Conservation (phyloP, 768 basidiomycete genomes). For the Paxillus ammoniavirescens region DNA sequence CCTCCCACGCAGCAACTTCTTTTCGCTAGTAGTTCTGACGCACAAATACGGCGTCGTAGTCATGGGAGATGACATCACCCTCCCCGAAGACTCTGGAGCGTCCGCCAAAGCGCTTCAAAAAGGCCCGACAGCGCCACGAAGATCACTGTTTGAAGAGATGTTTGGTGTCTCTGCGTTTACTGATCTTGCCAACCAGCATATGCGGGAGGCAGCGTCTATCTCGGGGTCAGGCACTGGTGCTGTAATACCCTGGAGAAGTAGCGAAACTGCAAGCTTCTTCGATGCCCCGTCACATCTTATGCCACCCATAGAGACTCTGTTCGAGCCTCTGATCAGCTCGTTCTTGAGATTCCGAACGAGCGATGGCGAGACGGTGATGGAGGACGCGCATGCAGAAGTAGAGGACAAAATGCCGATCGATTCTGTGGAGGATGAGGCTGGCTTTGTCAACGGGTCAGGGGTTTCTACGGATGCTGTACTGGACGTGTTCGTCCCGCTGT, state of each 20-base stretch:
- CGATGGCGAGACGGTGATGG: constrained; percentile 15
- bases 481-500: constrained; percentile 57
- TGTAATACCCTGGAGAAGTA: constrained; percentile 37
- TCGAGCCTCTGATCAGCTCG: constrained; percentile 57
- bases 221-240: constrained; percentile 13
- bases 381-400: constrained; percentile 29
- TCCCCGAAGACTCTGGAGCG: constrained; percentile 42
- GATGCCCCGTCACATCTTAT: constrained; percentile 72
- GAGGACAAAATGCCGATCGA: constrained; percentile 48
- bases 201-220: constrained; percentile 10
- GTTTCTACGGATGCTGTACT: constrained; percentile 56
- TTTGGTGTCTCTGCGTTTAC: constrained; percentile 78
- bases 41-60: constrained; percentile 61
- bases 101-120: constrained; percentile 38
- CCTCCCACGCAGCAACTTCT: constrained; percentile 33
- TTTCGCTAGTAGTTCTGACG: constrained; percentile 71
- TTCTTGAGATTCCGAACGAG: constrained; percentile 38
- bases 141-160: constrained; percentile 85
- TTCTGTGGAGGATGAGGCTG: constrained; percentile 19
- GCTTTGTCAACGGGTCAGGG: constrained; percentile 24
- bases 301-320: constrained; percentile 71
- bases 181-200: constrained; percentile 23
- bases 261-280: constrained; percentile 49
- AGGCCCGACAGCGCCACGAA: constrained; percentile 32
- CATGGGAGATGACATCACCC: constrained; percentile 58